A percentile compares a stretch with the other conserved stretches of the same genome.
Conservation (phyloP, 2,329 filamentous ascomycete species). For the Neoarthrinium moseri region DNA sequence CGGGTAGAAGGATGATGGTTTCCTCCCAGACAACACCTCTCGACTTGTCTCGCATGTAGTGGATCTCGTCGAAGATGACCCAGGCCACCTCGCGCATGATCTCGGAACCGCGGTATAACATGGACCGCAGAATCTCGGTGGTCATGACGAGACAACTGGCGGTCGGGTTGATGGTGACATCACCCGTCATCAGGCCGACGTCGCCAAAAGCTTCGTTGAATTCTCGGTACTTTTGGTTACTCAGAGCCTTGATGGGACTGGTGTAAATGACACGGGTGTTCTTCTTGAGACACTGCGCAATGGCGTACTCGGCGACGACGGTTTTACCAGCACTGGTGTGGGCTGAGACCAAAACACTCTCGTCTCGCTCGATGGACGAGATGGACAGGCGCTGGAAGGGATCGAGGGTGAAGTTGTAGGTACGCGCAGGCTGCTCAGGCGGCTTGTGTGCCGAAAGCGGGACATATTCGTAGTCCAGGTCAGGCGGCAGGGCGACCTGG, state of each 20-base stretch:
- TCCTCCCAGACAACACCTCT: conserved; percentile 99
- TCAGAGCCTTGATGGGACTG: conserved; percentile 97
- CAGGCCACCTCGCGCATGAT: conserved; percentile 99
- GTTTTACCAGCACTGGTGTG: conserved; percentile 98
- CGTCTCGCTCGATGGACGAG: conserved; percentile 89
- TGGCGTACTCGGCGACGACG: conserved; percentile 96
- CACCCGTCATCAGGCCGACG: conserved; percentile 96
- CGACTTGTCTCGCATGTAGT: conserved; percentile 94
- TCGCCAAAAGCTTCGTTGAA: conserved; percentile 95
- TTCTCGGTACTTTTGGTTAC: conserved; percentile 98
- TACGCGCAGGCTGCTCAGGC: conserved; percentile 81
- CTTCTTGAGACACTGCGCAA: conserved; percentile 93
- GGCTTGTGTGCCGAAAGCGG: conserved; percentile 93
- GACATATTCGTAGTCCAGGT: conserved; percentile 90
- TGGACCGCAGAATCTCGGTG: conserved; percentile 96
- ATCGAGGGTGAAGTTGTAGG: conserved; percentile 88
- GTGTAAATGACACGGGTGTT: conserved; percentile 99
- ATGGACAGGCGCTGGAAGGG: conserved; percentile 96
- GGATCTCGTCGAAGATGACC: conserved; percentile 98
- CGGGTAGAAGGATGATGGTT: conserved; percentile 94
- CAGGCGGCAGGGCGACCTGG: conserved; percentile 90
- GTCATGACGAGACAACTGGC: conserved; percentile 99
- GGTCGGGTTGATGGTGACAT: conserved; percentile 98
- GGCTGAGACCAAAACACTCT: conserved; percentile 94
- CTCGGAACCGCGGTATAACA: conserved; percentile 96